Conservation (phyloP, 768 basidiomycete species). For the Psilocybe sp. region DNA sequence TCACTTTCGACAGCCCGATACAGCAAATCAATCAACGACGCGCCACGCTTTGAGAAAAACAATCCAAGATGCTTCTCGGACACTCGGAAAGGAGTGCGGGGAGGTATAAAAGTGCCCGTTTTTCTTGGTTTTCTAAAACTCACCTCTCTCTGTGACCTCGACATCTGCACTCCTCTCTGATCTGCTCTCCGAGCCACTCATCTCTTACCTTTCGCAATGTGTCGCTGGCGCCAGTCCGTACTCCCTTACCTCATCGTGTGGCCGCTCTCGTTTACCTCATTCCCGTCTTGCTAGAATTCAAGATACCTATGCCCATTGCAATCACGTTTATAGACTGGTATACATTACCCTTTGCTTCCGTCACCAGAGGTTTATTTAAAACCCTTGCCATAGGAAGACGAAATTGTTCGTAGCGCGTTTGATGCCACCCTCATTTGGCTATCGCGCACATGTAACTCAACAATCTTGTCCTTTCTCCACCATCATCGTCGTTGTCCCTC, state of each 20-base stretch:
- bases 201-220: conserved; percentile 45
- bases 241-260: conserved; percentile 7
- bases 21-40: background rate
- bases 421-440: background rate
- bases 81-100: no score
- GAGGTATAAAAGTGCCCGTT: no score
- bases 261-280: conserved; percentile 11
- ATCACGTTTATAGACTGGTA: conserved; percentile 54
- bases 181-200: conserved; percentile 4
- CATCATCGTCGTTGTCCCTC: background rate
- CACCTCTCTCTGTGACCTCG: no score
- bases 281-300: conserved; percentile 48
- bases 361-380: conserved; percentile 1
- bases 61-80: background rate
- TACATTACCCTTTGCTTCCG: conserved; percentile 15
- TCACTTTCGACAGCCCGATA: no score
- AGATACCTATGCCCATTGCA: conserved; percentile 56
- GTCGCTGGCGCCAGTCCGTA: conserved; percentile 69
- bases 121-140: no score
- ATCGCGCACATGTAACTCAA: background rate
- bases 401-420: conserved; percentile 40
- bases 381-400: conserved; percentile 28
- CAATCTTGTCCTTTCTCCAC: background rate
- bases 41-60: no score
- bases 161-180: no score